Evolutionary conservation across 2,329 filamentous ascomycete species (phyloP), one percentile per base, ranked within the genome.

Genomic region (Apiospora koreana): DNA sequence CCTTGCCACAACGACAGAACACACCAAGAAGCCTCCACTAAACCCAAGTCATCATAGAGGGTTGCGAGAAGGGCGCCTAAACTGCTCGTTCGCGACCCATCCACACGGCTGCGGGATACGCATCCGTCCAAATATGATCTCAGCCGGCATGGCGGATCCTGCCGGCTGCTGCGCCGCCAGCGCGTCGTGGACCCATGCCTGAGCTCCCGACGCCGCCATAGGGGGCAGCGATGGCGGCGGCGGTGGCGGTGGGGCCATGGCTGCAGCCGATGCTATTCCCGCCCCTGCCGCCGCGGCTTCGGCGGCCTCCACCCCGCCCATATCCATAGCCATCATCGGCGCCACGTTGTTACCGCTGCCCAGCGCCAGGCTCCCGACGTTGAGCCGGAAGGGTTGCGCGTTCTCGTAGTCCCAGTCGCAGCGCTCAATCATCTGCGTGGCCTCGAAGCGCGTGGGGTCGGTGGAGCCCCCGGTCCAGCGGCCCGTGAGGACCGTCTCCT

Each of bases 361-460:
- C 3, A 66, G 46, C 4, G 43, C 66, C 21, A 68, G 5, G 45
- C 62, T 68, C 3, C 65, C 42, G 14, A 62, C 23, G 25, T 68
- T 68, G 67, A 50, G 43, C 2, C 45, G 62, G 41, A 71, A 71
- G 2, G 70, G 68, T 41, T 58, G 46, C 3, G 58, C 45, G n/a
- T 58, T 45, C 43, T 71, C 70, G 42, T 69, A 64, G 45, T 67
- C 64, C 70, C 70, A 71, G 31, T 71, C 70, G 23, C 69, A 64
- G n/a, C 67, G 31, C 21, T 68, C 70, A 43, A 71, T 67, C 58
- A 71, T 66, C 35, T 65, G 67, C 1, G 66, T 68, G 58, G 58
- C n/a, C 16, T 68, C 48, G 7, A 21, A 41, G 18, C 67, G 69
- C 1, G 67, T 66, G 16, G 69, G 69, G 21, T 70, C 67, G 3